These are phyloP conservation scores for Corrigiola litoralis DNA, from an alignment of 179 eudicot genomes.

Conservation along the genomic window DNA sequence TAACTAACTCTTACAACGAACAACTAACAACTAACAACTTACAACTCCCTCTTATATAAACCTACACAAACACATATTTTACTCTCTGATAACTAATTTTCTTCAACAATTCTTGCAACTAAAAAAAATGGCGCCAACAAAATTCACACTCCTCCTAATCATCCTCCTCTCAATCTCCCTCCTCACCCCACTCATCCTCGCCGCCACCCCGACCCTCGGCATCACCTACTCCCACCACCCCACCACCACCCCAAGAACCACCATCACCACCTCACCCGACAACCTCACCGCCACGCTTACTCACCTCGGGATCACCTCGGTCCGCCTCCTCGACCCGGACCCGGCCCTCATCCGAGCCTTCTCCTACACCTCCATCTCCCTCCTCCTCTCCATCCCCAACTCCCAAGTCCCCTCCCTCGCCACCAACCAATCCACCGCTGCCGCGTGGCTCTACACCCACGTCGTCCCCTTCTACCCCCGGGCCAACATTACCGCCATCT, in stretches of 20 bases:
- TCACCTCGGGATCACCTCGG: conserved; percentile 38
- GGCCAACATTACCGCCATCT: conserved; percentile 51
- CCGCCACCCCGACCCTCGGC: conserved; percentile 35
- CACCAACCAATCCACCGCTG: conserved; percentile 52
- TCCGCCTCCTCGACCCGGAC: conserved; percentile 43
- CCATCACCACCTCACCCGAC: conserved; percentile 35
- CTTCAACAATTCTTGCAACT: neutral
- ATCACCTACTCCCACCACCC: conserved; percentile 32
- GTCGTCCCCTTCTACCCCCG: conserved; percentile 83
- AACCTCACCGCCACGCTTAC: conserved; percentile 33
- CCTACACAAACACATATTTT: neutral
- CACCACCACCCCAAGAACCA: conserved; percentile 28
- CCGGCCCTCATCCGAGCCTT: conserved; percentile 55
- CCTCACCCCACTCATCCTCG: conserved; percentile 10
- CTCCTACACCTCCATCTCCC: conserved; percentile 60
- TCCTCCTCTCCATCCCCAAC: conserved; percentile 71
- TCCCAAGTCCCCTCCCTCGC: conserved; percentile 44
- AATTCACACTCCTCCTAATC: neutral
- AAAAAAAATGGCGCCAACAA: conserved; percentile 1
- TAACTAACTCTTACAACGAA: too few relatives aligned
- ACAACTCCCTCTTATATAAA: neutral
- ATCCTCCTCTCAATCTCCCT: neutral
- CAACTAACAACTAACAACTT: neutral
- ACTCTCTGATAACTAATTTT: too few relatives aligned
- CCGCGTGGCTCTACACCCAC: conserved; percentile 47